Percentiles rank a stretch among this genome's conserved stretches.
Conservation (phyloP, 2,329 filamentous ascomycete species). For the Periconia digitata region DNA sequence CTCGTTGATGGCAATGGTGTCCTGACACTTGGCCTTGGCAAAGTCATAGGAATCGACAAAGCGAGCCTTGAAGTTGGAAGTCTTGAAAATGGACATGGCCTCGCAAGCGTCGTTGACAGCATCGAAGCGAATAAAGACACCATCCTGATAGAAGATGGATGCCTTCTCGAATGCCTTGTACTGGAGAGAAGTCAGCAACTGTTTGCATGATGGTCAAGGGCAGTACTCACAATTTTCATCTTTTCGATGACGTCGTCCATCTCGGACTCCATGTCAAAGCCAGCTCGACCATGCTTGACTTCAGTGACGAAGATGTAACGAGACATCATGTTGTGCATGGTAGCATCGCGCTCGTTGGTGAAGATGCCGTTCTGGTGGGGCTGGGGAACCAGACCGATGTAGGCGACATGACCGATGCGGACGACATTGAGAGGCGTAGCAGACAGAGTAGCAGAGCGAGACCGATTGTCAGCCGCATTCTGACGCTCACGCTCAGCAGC, state of each 20-base stretch:
- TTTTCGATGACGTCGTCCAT: slow-evolving; percentile 23
- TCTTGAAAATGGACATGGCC: slow-evolving; percentile 24
- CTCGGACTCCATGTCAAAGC: slow-evolving; percentile 26
- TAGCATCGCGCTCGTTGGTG: slow-evolving; percentile 28
- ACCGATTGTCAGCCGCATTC: neutral
- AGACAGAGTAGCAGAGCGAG: neutral
- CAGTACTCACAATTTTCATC: slow-evolving; percentile 32
- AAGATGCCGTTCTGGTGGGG: slow-evolving; percentile 21
- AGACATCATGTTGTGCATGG: slow-evolving; percentile 18
- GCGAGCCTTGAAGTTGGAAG: slow-evolving; percentile 20
- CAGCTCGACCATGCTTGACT: slow-evolving; percentile 23
- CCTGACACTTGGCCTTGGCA: slow-evolving; percentile 26
- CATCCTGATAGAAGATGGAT: slow-evolving; percentile 22
- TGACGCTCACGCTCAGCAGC: neutral
- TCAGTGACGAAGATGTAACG: slow-evolving; percentile 25
- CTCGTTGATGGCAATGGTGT: slow-evolving; percentile 23
- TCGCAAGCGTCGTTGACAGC: slow-evolving; percentile 39
- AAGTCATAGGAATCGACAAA: slow-evolving; percentile 28
- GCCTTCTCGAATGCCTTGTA: slow-evolving; percentile 26
- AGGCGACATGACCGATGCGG: too few relatives aligned
- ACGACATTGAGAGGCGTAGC: slow-evolving; percentile 10
- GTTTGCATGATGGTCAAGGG: slow-evolving; percentile 1
- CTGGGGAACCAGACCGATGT: slow-evolving; percentile 15
- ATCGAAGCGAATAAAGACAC: slow-evolving; percentile 42
- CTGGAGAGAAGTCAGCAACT: slow-evolving; percentile 23